Base-by-base conservation (phyloP, 495 filamentous ascomycete genomes). In the Aspergillus panamensis region DNA sequence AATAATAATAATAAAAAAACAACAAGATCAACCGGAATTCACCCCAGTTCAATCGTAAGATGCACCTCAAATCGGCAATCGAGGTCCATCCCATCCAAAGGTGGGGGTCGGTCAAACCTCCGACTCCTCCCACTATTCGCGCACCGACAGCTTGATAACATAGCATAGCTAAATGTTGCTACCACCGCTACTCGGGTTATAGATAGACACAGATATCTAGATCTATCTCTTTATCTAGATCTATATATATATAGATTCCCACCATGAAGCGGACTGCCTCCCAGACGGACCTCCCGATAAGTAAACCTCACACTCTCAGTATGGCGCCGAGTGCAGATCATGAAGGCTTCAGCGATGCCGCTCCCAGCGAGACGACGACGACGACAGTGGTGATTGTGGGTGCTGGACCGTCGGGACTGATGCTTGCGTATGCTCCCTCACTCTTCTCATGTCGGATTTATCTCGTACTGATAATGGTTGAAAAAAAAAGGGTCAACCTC, bases 371-470 rank as follows among this genome's bases (percentile, higher is more conserved):
- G 48, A 68, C 63, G 32, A 74, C 77, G 4, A 77, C 83, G 49
- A 74, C 77, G 4, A 77, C 83, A 48, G 86, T 90, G 8, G 82
- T 84, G 39, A 78, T 90, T 25, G 84, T 87, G 43, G 87, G 87
- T 13, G 87, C 87, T 42, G 87, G 87, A 7, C 87, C 87, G 1
- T 81, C 85, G 8, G 87, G 87, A 19, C 68, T 89, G 55, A 87
- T 88, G 84, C 78, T 89, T 57, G 84, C 85, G 76, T 85, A 73
- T 44, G 76, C 70, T 17, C n/a, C 21, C 9, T 21, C 35, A 25
- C 8, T 19, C 35, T 17, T 40, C 17, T 16, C 32, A n/a, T n/a
- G n/a, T n/a, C n/a, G n/a, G n/a, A n/a, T n/a, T n/a, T n/a, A n/a
- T n/a, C n/a, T n/a, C n/a, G 21, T 44, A 29, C 14, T 12, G 8